Conservation (phyloP, 257 asterid species). For the Verbena officinalis region DNA sequence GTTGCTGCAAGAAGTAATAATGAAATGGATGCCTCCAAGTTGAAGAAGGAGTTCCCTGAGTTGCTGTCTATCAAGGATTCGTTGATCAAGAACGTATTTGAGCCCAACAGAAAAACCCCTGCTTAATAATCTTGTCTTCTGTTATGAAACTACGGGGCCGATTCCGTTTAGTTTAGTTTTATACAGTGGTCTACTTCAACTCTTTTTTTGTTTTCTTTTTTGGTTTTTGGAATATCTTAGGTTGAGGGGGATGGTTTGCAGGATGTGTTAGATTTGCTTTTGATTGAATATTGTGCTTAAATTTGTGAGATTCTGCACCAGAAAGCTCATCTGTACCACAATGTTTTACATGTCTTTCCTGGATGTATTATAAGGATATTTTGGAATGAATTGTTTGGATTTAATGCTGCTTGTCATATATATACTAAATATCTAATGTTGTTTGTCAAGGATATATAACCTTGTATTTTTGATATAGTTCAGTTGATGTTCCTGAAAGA, state of each 20-base stretch:
- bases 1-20: conserved; percentile 90
- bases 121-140: conserved; percentile 34
- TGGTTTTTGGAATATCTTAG: conserved; percentile 1
- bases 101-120: conserved; percentile 74
- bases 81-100: conserved; percentile 80
- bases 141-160: conserved; percentile 14
- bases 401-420: background rate
- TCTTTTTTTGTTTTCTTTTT: conserved; percentile 11
- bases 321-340: conserved; percentile 1
- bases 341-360: conserved; percentile 17
- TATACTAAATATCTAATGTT: too few species aligned
- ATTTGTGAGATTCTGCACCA: conserved; percentile 19
- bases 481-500: too few species aligned
- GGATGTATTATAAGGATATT: conserved; percentile 17
- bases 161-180: conserved; percentile 31
- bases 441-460: too few species aligned
- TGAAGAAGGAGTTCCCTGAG: conserved; percentile 92
- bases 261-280: conserved; percentile 15
- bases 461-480: too few species aligned
- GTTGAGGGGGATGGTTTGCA: conserved; percentile 12
- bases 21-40: conserved; percentile 82
- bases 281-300: conserved; percentile 15
- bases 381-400: conserved; percentile 21
- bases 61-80: conserved; percentile 86
- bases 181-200: conserved; percentile 25